phyloP scores from a whole-genome alignment of 129 eudicot genomes.

The Scalesia atractyloides region DNA sequence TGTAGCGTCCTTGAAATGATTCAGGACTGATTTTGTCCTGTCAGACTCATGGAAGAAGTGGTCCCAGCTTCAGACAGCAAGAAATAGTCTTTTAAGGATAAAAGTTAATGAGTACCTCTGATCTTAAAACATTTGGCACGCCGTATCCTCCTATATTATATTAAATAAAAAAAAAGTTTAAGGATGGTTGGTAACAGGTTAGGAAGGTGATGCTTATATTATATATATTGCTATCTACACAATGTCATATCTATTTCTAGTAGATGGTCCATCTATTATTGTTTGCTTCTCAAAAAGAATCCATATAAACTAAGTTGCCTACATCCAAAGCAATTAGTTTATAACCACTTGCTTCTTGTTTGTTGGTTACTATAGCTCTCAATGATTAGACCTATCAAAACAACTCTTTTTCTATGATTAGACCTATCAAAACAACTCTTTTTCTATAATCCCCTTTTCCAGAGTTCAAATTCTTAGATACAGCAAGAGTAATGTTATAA shows the following conservation, averaged over 20 bases:
- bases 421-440: not conserved
- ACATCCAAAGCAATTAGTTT: slow-evolving; percentile 13
- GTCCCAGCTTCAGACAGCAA: too few species aligned
- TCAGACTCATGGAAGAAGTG: too few species aligned
- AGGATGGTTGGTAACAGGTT: too few species aligned
- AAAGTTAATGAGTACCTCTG: too few species aligned
- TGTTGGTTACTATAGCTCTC: not conserved
- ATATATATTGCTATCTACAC: too few species aligned
- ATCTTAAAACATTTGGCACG: too few species aligned
- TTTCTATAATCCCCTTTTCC: not conserved
- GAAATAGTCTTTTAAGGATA: too few species aligned
- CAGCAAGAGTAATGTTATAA: slow-evolving; percentile 5
- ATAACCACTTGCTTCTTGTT: slow-evolving; percentile 5
- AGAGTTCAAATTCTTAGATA: not conserved
- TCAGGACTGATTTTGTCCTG: too few species aligned
- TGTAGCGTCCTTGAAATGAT: too few species aligned
- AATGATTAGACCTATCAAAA: not conserved
- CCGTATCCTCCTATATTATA: too few species aligned
- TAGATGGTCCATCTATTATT: not conserved
- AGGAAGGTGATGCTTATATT: too few species aligned
- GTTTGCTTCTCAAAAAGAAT: not conserved
- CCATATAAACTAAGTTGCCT: not conserved
- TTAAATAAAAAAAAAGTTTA: too few species aligned
- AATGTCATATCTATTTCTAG: not conserved
- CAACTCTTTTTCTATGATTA: not conserved